Evolutionary conservation across 345 rosid genomes (phyloP).

Genomic region (Nephelium lappaceum): DNA sequence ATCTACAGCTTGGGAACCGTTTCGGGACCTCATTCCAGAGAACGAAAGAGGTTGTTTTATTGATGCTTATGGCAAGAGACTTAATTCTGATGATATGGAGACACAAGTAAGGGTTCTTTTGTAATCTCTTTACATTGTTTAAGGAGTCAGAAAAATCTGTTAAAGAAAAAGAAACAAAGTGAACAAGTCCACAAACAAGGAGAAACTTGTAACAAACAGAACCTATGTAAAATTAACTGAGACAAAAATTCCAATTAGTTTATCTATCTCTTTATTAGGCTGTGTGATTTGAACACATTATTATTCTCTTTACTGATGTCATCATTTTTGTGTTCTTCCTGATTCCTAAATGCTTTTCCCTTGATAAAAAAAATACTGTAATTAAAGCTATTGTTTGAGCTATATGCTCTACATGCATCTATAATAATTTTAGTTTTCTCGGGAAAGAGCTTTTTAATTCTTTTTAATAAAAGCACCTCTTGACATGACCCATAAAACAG

Average conservation of each 20-base stretch:
- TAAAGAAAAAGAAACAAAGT: background rate
- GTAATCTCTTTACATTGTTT: background rate
- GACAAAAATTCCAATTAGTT: background rate
- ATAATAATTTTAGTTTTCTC: background rate
- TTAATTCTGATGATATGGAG: slow-evolving; percentile 78
- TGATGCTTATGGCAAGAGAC: slow-evolving; percentile 74
- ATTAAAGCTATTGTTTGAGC: background rate
- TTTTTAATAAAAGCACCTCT: too few relatives aligned
- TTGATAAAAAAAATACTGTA: background rate
- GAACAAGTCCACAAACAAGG: background rate
- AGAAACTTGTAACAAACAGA: background rate
- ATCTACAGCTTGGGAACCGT: slow-evolving; percentile 85
- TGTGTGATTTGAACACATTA: background rate
- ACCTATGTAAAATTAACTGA: background rate
- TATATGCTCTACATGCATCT: background rate
- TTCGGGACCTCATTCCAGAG: slow-evolving; percentile 92
- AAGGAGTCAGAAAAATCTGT: background rate
- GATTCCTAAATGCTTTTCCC: slow-evolving; percentile 4
- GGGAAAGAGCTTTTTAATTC: background rate
- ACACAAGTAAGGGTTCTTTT: slow-evolving; percentile 66
- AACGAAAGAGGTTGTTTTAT: slow-evolving; percentile 68
- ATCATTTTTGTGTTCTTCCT: background rate
- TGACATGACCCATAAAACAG: too few relatives aligned
- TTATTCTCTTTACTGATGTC: background rate
- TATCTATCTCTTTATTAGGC: background rate